These are phyloP conservation scores for Dryadomyces sulphureus DNA, from an alignment of 2,329 filamentous ascomycete genomes.

Conservation along the genomic window DNA sequence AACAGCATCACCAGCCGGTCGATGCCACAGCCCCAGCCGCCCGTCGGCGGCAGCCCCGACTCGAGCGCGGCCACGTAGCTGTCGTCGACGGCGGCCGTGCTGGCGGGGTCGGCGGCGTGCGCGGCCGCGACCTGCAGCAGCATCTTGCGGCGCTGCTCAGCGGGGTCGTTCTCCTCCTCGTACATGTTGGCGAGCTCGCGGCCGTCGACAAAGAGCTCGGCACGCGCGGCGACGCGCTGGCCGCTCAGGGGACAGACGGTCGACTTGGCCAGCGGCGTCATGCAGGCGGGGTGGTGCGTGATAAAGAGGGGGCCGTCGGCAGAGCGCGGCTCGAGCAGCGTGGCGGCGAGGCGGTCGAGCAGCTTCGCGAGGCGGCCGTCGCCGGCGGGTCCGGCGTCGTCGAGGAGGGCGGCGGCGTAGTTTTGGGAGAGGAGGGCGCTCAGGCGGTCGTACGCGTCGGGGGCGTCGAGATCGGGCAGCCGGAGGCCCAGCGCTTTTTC, in stretches of 20 bases:
- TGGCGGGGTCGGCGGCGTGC: conserved; percentile 30
- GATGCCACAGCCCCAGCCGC: conserved; percentile 89
- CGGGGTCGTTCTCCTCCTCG: conserved; percentile 92
- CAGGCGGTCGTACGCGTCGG: conserved; percentile 44
- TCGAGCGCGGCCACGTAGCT: conserved; percentile 74
- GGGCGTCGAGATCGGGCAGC: conserved; percentile 46
- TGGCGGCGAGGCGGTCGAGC: conserved; percentile 64
- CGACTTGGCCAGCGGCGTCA: conserved; percentile 84
- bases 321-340: conserved; percentile 57
- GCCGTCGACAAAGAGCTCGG: conserved; percentile 69
- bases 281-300: conserved; percentile 73
- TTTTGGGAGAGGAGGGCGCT: conserved; percentile 20
- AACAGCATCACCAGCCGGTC: conserved; percentile 90
- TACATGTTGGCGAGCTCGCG: conserved; percentile 92
- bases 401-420: conserved; percentile 30
- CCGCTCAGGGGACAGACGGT: conserved; percentile 53
- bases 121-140: conserved; percentile 35
- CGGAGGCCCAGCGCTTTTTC: conserved; percentile 50
- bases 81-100: conserved; percentile 48
- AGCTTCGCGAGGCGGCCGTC: conserved; percentile 44
- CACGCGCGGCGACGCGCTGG: conserved; percentile 66
- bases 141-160: conserved; percentile 75
- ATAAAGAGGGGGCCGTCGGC: conserved; percentile 62
- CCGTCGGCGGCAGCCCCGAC: conserved; percentile 85
- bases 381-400: conserved; percentile 44